These are phyloP conservation scores for Boletus semigastroideus DNA, from an alignment of 1,284 basidiomycete genomes.

Conservation along the genomic window DNA sequence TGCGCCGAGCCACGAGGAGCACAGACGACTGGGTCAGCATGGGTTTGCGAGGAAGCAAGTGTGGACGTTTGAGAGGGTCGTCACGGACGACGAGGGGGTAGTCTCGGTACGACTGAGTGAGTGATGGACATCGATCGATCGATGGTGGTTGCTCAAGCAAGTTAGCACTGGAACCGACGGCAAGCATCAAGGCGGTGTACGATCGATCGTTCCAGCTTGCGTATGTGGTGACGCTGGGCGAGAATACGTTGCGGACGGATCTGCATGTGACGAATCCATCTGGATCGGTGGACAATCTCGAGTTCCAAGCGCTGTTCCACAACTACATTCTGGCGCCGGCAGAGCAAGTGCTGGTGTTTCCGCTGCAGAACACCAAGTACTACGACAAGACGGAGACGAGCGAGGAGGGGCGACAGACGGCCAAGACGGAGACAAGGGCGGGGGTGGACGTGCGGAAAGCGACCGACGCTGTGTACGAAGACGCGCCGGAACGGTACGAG, in stretches of 20 bases:
- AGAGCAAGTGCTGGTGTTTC: constrained; percentile 54
- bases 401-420: constrained; percentile 46
- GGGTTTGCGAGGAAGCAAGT: constrained; percentile 77
- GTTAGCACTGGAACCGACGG: constrained; percentile 61
- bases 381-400: constrained; percentile 74
- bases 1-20: constrained; percentile 69
- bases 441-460: constrained; percentile 61
- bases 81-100: constrained; percentile 68
- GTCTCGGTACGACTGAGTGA: constrained; percentile 75
- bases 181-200: constrained; percentile 58
- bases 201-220: constrained; percentile 63
- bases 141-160: constrained; percentile 7
- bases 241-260: constrained; percentile 74
- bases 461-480: constrained; percentile 77
- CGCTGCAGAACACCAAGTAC: constrained; percentile 62
- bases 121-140: constrained; percentile 26
- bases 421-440: constrained; percentile 61
- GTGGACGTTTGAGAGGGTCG: constrained; percentile 67
- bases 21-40: constrained; percentile 75
- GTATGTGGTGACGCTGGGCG: constrained; percentile 78
- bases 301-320: constrained; percentile 88
- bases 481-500: constrained; percentile 57
- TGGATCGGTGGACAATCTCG: constrained; percentile 48
- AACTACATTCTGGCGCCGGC: constrained; percentile 78
- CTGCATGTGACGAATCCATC: constrained; percentile 77